A percentile compares a stretch with the other conserved stretches of the same genome.
phyloP scores from a whole-genome alignment of 495 filamentous ascomycete species.

The Pseudotulostoma volvatum region DNA sequence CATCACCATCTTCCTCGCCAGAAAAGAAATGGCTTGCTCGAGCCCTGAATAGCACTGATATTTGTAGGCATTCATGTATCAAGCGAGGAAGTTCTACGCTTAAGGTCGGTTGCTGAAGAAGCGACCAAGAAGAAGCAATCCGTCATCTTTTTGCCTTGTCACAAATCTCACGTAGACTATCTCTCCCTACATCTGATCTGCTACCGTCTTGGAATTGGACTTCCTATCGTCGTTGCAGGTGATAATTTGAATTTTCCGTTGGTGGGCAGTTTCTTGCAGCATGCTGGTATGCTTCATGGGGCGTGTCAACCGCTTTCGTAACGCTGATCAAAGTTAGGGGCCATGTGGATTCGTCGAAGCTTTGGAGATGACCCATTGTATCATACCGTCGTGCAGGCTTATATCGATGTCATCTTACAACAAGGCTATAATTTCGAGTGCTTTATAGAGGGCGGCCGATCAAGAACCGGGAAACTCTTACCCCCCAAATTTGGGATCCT shows the following conservation, averaged over 20 bases:
- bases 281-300: constrained; percentile 45
- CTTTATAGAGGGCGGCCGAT: constrained; percentile 89
- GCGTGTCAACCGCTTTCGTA: neutral
- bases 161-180: constrained; percentile 91
- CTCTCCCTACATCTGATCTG: constrained; percentile 87
- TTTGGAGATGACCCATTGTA: constrained; percentile 91
- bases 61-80: constrained; percentile 68
- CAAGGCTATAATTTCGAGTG: constrained; percentile 90
- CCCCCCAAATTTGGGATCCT: constrained; percentile 94
- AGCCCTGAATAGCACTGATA: constrained; percentile 2
- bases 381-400: constrained; percentile 77
- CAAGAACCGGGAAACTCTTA: constrained; percentile 82
- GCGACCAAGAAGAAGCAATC: constrained; percentile 80
- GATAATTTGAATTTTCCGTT: constrained; percentile 93
- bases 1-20: neutral
- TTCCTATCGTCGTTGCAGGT: constrained; percentile 88
- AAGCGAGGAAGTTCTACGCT: constrained; percentile 73
- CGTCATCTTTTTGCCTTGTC: constrained; percentile 89
- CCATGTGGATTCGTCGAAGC: constrained; percentile 88
- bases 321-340: constrained; percentile 31
- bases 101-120: constrained; percentile 64
- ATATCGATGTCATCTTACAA: constrained; percentile 83
- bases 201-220: constrained; percentile 72
- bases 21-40: too few relatives aligned
- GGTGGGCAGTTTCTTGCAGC: constrained; percentile 78